Conservation (phyloP, 108 stramenopile species). For the Pelagomonas calceolata region DNA sequence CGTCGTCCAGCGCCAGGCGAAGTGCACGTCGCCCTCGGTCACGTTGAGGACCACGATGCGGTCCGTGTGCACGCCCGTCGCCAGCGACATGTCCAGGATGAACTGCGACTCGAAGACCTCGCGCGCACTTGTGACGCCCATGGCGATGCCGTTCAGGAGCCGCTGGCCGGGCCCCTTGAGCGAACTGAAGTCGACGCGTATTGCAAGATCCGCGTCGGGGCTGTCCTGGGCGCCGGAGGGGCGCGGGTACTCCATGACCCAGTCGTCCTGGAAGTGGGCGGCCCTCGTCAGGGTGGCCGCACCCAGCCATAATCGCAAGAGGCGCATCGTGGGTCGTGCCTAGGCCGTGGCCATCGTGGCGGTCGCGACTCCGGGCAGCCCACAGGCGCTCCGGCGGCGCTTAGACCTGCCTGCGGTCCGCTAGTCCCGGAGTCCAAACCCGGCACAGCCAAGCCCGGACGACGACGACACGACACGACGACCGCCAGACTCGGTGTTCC, state of each 20-base stretch:
- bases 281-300: too few relatives aligned
- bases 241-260: neutral
- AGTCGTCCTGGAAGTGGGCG: neutral
- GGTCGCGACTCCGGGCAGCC: too few relatives aligned
- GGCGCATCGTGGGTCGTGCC: too few relatives aligned
- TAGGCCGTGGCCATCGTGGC: too few relatives aligned
- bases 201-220: neutral
- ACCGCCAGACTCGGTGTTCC: too few relatives aligned
- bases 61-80: constrained; percentile 44
- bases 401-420: too few relatives aligned
- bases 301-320: too few relatives aligned
- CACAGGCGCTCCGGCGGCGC: too few relatives aligned
- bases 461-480: too few relatives aligned
- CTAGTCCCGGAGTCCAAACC: too few relatives aligned
- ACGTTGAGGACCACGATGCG: constrained; percentile 34
- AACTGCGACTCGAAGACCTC: constrained; percentile 63
- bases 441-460: too few relatives aligned
- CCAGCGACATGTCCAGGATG: constrained; percentile 42
- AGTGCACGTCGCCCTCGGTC: neutral
- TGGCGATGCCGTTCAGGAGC: constrained; percentile 39
- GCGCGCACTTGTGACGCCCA: constrained; percentile 42
- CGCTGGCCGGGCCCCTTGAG: constrained; percentile 52
- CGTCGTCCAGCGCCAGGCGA: constrained; percentile 5
- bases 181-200: constrained; percentile 29
- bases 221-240: neutral